phyloP scores from a whole-genome alignment of 78 protist species.

The Dictyostelium discoideum region DNA sequence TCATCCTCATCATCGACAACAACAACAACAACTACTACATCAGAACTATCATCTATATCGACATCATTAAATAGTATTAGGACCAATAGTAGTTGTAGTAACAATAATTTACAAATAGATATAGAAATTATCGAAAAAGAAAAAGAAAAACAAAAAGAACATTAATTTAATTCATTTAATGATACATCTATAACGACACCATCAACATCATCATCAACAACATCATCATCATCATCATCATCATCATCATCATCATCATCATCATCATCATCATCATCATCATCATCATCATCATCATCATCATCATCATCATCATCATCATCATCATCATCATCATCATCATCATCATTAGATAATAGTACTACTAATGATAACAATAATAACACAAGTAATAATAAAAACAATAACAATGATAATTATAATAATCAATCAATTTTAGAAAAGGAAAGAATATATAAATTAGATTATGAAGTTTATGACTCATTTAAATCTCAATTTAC shows the following conservation, averaged over 20 bases:
- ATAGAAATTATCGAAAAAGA: background rate
- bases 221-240: background rate
- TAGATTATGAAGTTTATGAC: constrained; percentile 15
- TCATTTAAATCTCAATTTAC: constrained; percentile 1
- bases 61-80: background rate
- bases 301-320: background rate
- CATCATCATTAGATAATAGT: background rate
- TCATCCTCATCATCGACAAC: background rate
- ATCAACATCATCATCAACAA: background rate
- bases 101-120: background rate
- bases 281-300: background rate
- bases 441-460: background rate
- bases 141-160: background rate
- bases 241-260: background rate
- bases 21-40: background rate
- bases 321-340: background rate
- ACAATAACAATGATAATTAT: background rate
- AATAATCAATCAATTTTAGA: background rate
- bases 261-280: background rate
- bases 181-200: background rate
- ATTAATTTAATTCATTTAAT: background rate
- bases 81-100: background rate
- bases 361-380: background rate
- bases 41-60: background rate
- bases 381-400: background rate